Evolutionary conservation across 2,329 filamentous ascomycete species (phyloP), one percentile per base, ranked within the genome.

Genomic region (Trichoderma citrinoviride): DNA sequence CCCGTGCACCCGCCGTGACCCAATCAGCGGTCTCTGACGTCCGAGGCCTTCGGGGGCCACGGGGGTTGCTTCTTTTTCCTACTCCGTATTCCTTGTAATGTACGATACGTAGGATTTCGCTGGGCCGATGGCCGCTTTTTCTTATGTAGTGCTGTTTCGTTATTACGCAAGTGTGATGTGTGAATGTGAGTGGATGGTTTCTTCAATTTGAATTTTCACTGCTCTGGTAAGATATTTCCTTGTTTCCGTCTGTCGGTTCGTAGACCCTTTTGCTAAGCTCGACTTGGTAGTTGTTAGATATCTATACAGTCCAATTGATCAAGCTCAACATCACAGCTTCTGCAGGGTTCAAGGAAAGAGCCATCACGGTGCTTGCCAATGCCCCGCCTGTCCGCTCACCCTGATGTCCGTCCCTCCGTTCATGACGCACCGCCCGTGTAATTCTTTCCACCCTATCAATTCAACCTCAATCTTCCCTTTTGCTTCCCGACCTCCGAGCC

Each of bases 101-200:
- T n/a, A n/a, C n/a, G n/a, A n/a, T 7, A 8, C 7, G 7, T 1
- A 8, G 29, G 29, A 29, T 37, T 14, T 37, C 12, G 3, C 10
- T 21, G 46, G 33, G 19, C 27, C 25, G 21, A 52, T 29, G 46
- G 23, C 29, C 21, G 44, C 41, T 52, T 53, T 62, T 53, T 50
- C n/a, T n/a, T n/a, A n/a, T n/a, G n/a, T n/a, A n/a, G n/a, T n/a
- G n/a, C n/a, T n/a, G n/a, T n/a, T n/a, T n/a, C n/a, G n/a, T 55
- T 23, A 65, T 68, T 68, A 62, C 67, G 66, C 66, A 67, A 68
- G 40, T 41, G 61, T 67, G 66, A 68, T 67, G 65, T 53, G 56
- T 65, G 61, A 19, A 27, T 17, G 14, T 29, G 8, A 27, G 23
- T 17, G 7, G 19, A 7, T 17, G 17, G 19, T 12, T n/a, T 19